Conservation (phyloP, 2,329 filamentous ascomycete genomes). For the Raffaelea ambrosiae region DNA sequence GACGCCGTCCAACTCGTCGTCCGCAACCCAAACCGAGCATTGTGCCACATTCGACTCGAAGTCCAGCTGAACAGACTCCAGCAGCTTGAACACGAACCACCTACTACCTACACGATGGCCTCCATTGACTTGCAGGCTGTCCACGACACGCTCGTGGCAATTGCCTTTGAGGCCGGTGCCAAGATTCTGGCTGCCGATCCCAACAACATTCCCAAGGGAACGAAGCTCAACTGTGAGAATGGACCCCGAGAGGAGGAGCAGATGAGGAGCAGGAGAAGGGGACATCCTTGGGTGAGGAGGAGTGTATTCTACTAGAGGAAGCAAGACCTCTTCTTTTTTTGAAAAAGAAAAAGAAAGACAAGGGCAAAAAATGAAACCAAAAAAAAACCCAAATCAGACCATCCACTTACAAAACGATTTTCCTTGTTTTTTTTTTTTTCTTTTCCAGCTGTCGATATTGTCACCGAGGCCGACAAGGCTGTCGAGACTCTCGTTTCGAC, state of each 20-base stretch:
- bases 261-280: too few species aligned
- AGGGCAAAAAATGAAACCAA: too few species aligned
- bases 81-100: background rate
- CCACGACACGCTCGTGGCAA: conserved; percentile 49
- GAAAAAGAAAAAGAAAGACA: background rate
- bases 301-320: too few species aligned
- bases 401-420: background rate
- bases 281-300: too few species aligned
- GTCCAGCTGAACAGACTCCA: too few species aligned
- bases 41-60: too few species aligned
- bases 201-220: conserved; percentile 45
- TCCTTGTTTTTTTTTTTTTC: background rate
- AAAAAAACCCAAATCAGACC: background rate
- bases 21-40: too few species aligned
- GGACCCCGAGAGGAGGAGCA: too few species aligned
- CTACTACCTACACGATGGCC: conserved; percentile 30
- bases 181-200: conserved; percentile 57
- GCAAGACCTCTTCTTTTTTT: background rate
- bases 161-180: conserved; percentile 55
- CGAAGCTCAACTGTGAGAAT: conserved; percentile 54
- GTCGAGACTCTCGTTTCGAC: conserved; percentile 54
- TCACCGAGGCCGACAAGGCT: conserved; percentile 59
- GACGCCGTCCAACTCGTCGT: too few species aligned
- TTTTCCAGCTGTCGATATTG: conserved; percentile 53
- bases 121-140: conserved; percentile 52